phyloP scores from a whole-genome alignment of 2,329 filamentous ascomycete genomes.

The Phialemoniopsis sp. region DNA sequence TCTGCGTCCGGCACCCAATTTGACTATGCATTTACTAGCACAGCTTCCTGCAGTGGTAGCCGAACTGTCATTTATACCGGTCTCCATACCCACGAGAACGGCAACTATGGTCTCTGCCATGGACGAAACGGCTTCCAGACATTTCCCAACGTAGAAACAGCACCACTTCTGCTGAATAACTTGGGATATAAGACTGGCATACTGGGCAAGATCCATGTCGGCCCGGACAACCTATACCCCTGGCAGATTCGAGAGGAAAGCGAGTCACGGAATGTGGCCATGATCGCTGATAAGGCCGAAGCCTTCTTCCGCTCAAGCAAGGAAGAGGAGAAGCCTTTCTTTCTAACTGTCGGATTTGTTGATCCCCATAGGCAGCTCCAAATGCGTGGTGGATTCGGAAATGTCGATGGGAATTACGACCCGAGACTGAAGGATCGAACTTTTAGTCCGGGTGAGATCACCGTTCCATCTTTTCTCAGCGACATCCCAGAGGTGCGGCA shows the following conservation, averaged over 20 bases:
- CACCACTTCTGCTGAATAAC: slow-evolving; percentile 30
- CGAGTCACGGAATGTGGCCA: slow-evolving; percentile 35
- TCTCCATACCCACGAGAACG: slow-evolving; percentile 42
- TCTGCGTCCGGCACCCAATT: slow-evolving; percentile 30
- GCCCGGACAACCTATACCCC: slow-evolving; percentile 30
- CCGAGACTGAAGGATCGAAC: slow-evolving; percentile 11
- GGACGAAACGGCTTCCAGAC: slow-evolving; percentile 36
- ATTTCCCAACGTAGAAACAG: slow-evolving; percentile 35
- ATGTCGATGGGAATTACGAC: slow-evolving; percentile 21
- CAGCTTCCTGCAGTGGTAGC: slow-evolving; percentile 42
- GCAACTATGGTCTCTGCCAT: slow-evolving; percentile 37
- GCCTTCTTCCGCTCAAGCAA: slow-evolving; percentile 30
- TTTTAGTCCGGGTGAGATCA: slow-evolving; percentile 24
- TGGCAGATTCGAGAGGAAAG: slow-evolving; percentile 35
- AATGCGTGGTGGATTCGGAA: slow-evolving; percentile 36
- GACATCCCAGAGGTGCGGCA: slow-evolving; percentile 31
- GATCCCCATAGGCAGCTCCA: slow-evolving; percentile 39
- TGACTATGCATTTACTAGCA: slow-evolving; percentile 34
- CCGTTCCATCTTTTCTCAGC: slow-evolving; percentile 33
- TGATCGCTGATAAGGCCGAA: slow-evolving; percentile 29
- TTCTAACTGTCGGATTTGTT: slow-evolving; percentile 38
- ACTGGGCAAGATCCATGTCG: slow-evolving; percentile 44
- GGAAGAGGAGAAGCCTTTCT: slow-evolving; percentile 27
- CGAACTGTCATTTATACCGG: slow-evolving; percentile 44
- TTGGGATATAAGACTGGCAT: slow-evolving; percentile 40